A percentile compares a stretch with the other conserved stretches of the same genome.
Conservation (phyloP, 1,139 yeast genomes). For the Meyerozyma smithsonii region DNA sequence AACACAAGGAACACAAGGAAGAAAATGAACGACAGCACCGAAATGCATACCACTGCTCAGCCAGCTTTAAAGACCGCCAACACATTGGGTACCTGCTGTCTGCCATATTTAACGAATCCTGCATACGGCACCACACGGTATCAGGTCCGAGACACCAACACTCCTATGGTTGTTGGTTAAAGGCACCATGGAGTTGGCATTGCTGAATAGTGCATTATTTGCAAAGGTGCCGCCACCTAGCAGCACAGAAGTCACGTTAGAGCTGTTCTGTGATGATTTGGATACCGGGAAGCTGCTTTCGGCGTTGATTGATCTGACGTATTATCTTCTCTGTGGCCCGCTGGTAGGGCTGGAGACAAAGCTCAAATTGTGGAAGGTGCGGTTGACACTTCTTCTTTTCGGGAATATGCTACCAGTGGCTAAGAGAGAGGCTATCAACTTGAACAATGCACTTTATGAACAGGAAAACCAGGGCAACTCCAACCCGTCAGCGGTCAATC, state of each 20-base stretch:
- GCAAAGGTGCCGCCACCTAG: background rate
- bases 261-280: background rate
- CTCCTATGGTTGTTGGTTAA: background rate
- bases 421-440: slow-evolving; percentile 33
- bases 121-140: background rate
- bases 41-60: too few species aligned
- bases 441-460: slow-evolving; percentile 34
- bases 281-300: background rate
- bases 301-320: slow-evolving; percentile 14
- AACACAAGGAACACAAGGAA: too few species aligned
- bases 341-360: slow-evolving; percentile 9
- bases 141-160: background rate
- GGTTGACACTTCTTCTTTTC: slow-evolving; percentile 30
- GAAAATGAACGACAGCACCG: too few species aligned
- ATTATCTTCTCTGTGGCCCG: slow-evolving; percentile 12
- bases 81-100: too few species aligned
- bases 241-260: background rate
- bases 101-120: background rate
- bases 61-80: too few species aligned
- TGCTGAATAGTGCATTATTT: background rate
- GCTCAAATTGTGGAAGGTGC: slow-evolving; percentile 35
- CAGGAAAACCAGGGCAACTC: slow-evolving; percentile 21
- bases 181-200: background rate
- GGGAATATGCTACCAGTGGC: slow-evolving; percentile 27
- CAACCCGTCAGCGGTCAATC: slow-evolving; percentile 17